Percentiles rank a stretch among this genome's conserved stretches.
These are phyloP conservation scores for Hypoxylon fragiforme DNA, from an alignment of 495 filamentous ascomycete species.

Conservation along the genomic window DNA sequence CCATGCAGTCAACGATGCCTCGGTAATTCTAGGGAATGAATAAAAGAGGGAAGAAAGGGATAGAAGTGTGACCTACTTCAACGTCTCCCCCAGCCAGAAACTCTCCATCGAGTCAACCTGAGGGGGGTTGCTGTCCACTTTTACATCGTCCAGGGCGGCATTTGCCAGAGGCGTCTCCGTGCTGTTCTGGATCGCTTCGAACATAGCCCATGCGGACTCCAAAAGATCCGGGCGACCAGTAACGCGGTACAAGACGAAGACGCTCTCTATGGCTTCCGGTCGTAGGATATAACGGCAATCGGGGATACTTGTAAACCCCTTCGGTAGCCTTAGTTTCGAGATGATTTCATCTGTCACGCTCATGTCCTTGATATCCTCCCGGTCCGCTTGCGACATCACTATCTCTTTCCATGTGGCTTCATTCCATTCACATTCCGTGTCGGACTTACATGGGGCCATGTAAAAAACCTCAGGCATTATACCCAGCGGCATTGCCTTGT, in stretches of 20 bases:
- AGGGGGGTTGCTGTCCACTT: conserved; percentile 27
- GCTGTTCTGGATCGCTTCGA: conserved; percentile 48
- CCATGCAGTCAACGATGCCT: background rate
- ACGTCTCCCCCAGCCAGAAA: conserved; percentile 66
- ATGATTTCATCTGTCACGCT: conserved; percentile 46
- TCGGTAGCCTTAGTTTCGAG: conserved; percentile 60
- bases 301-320: conserved; percentile 63
- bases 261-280: conserved; percentile 68
- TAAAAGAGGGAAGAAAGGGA: background rate
- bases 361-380: conserved; percentile 14
- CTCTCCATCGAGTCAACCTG: conserved; percentile 51
- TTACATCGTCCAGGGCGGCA: conserved; percentile 53
- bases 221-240: conserved; percentile 57
- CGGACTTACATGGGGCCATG: conserved; percentile 58
- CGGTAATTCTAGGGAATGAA: too few relatives aligned
- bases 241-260: conserved; percentile 71
- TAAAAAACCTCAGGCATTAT: conserved; percentile 84
- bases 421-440: conserved; percentile 41
- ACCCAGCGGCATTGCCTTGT: conserved; percentile 73
- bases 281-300: conserved; percentile 69
- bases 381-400: conserved; percentile 7
- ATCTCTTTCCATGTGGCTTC: conserved; percentile 32
- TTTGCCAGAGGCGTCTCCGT: conserved; percentile 56
- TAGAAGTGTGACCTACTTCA: conserved; percentile 55
- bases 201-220: conserved; percentile 66